A percentile compares a stretch with the other conserved stretches of the same genome.
Conservation (phyloP, 2,329 filamentous ascomycete species). For the Parastagonospora nodorum region DNA sequence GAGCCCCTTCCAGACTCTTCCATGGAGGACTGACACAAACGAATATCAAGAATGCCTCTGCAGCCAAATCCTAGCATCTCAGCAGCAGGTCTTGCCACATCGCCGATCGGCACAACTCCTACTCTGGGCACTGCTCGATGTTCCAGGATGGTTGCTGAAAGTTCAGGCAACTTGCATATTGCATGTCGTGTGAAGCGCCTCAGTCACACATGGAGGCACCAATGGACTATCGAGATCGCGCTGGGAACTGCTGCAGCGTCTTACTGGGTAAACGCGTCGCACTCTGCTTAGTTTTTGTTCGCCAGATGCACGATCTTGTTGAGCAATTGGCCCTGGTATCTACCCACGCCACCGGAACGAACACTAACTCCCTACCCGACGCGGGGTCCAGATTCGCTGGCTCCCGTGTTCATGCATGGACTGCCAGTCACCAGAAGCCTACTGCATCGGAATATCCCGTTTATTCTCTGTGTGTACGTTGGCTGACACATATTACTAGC, state of each 20-base stretch:
- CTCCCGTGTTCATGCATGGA: background rate
- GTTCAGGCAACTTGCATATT: conserved; percentile 1
- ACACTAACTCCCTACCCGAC: background rate
- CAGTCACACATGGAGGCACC: conserved; percentile 4
- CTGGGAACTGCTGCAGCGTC: conserved; percentile 2
- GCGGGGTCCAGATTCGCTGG: background rate
- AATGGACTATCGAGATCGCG: conserved; percentile 6
- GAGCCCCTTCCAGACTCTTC: too few relatives aligned
- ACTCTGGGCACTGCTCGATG: too few relatives aligned
- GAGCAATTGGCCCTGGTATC: background rate
- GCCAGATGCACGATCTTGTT: conserved; percentile 2
- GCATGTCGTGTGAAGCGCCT: conserved; percentile 1
- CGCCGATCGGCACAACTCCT: too few relatives aligned
- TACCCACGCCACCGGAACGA: too few relatives aligned
- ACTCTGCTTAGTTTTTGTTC: background rate
- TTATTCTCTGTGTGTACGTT: background rate
- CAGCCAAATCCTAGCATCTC: too few relatives aligned
- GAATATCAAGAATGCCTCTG: too few relatives aligned
- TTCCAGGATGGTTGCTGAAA: background rate
- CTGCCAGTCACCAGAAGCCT: background rate
- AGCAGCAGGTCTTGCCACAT: too few relatives aligned
- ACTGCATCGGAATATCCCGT: background rate
- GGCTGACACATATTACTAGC: background rate
- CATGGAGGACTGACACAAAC: too few relatives aligned
- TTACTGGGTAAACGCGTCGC: background rate